phyloP scores from a whole-genome alignment of 331 rosid species.

The Quercus tomentella region DNA sequence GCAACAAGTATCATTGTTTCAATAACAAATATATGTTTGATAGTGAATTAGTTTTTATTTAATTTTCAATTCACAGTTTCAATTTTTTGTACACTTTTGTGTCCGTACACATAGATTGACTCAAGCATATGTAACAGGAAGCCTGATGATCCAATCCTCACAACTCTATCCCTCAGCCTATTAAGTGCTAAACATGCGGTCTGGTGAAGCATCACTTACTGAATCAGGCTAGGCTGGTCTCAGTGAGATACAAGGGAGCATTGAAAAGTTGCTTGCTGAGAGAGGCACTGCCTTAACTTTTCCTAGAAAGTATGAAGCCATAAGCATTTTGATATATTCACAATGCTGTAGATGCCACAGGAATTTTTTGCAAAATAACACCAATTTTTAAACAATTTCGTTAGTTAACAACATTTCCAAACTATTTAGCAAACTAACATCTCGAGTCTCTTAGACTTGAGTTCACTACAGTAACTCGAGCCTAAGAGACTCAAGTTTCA shows the following conservation, averaged over 20 bases:
- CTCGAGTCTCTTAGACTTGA: too few relatives aligned
- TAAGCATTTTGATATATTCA: neutral
- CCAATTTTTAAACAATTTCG: too few relatives aligned
- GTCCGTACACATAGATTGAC: neutral
- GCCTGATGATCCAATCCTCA: neutral
- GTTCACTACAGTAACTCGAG: too few relatives aligned
- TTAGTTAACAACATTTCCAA: too few relatives aligned
- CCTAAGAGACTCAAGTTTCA: too few relatives aligned
- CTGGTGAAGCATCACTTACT: neutral
- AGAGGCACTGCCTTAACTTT: neutral
- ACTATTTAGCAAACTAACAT: too few relatives aligned
- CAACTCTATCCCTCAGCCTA: neutral
- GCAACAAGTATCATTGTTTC: too few relatives aligned
- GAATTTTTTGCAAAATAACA: too few relatives aligned
- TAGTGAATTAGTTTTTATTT: too few relatives aligned
- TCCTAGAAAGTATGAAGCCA: neutral
- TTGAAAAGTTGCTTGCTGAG: neutral
- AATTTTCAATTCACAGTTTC: too few relatives aligned
- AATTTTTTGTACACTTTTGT: too few relatives aligned
- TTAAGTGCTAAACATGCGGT: neutral
- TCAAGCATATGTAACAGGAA: neutral
- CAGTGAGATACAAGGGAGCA: neutral
- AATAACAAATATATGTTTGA: too few relatives aligned
- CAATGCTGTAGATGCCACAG: neutral
- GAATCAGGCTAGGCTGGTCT: neutral